Evolutionary conservation across 2,329 filamentous ascomycete genomes (phyloP), one percentile per base, ranked within the genome.

Genomic region (Fusarium zealandicum): DNA sequence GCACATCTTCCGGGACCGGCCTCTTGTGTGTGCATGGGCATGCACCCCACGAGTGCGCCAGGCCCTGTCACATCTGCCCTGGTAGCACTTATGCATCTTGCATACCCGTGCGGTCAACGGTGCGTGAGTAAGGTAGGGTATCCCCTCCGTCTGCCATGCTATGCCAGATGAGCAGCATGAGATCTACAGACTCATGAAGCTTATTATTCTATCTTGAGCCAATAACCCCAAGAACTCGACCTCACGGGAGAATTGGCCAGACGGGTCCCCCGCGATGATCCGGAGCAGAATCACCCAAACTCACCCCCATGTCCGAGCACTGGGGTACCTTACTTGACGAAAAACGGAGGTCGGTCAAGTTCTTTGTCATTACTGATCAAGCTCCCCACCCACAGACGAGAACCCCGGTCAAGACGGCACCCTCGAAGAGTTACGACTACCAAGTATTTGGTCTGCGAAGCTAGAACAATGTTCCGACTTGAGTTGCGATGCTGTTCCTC

Each of bases 31-130:
- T 60, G 59, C 55, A 57, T 63, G 31, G 42, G 50, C 58, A 61
- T 61, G 63, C 52, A 64, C 57, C 53, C 51, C 44, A 47, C 33
- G 44, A 61, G 58, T 38, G 36, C n/a, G n/a, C 18, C 36, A 38
- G 36, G 52, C 53, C 54, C 62, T 64, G 54, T 61, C 52, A 56
- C 52, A 50, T 59, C 57, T 41, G 48, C 52, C 50, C 59, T 59
- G 45, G 56, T 63, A 44, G 59, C 54, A 56, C 64, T 67, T 61
- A 64, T 67, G 58, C 62, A 64, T 58, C 60, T 58, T 67, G 64
- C 62, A 67, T 67, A 65, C 62, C 64, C 59, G 22, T 25, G 22
- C 22, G 57, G 50, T 39, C 38, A 66, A 67, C 62, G 60, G 59
- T 63, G 60, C 48, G 58, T 52, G 51, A 62, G 59, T 46, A 64